Percentiles rank a stretch among this genome's conserved stretches.
phyloP scores from a whole-genome alignment of 306 rosid genomes.

The Vigna hirtella region DNA sequence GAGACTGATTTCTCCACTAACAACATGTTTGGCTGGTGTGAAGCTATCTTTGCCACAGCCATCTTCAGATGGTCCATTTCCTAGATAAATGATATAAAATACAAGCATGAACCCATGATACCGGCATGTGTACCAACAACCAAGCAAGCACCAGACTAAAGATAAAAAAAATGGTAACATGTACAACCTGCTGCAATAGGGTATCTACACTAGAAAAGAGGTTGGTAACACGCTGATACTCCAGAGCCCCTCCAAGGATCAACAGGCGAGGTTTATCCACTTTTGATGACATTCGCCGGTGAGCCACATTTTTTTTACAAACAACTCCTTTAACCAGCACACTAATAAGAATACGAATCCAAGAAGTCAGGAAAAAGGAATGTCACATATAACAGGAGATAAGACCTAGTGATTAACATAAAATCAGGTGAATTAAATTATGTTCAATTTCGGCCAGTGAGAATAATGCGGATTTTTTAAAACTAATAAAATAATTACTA shows the following conservation, averaged over 20 bases:
- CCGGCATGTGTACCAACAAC: conserved; percentile 34
- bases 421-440: conserved; percentile 12
- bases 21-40: conserved; percentile 82
- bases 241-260: conserved; percentile 98
- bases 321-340: conserved; percentile 92
- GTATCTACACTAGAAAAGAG: conserved; percentile 94
- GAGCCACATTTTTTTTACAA: conserved; percentile 96
- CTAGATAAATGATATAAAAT: conserved; percentile 56
- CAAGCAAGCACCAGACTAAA: conserved; percentile 34
- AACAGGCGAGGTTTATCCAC: conserved; percentile 78
- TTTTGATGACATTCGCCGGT: conserved; percentile 86
- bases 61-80: conserved; percentile 98
- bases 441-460: conserved; percentile 1
- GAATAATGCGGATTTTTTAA: conserved; percentile 12
- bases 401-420: conserved; percentile 36
- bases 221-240: conserved; percentile 91
- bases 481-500: conserved; percentile 6
- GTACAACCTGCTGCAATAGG: conserved; percentile 93
- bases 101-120: conserved; percentile 32
- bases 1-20: conserved; percentile 98
- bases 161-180: conserved; percentile 42
- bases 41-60: conserved; percentile 96
- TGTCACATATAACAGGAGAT: conserved; percentile 12
- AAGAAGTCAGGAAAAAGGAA: conserved; percentile 42
- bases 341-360: conserved; percentile 56